Percentiles rank a stretch among this genome's conserved stretches.
These are phyloP conservation scores for Achaetomiella virescens DNA, from an alignment of 495 filamentous ascomycete genomes.

Conservation along the genomic window DNA sequence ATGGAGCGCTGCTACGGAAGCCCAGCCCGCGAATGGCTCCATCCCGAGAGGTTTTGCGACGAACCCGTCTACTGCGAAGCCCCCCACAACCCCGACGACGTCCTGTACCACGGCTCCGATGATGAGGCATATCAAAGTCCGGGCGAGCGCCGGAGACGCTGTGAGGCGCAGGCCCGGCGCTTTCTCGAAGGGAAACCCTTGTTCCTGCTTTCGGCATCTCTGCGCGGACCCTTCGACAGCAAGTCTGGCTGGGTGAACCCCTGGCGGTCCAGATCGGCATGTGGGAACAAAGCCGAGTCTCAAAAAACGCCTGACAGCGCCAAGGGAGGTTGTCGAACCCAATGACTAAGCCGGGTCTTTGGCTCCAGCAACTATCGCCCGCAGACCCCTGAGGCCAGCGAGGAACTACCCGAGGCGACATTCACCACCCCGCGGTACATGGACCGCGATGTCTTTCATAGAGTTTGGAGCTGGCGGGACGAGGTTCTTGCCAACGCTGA, in stretches of 20 bases:
- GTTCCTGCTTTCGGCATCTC: constrained; percentile 54
- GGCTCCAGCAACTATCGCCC: constrained; percentile 24
- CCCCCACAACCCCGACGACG: constrained; percentile 30
- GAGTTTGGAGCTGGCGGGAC: constrained; percentile 19
- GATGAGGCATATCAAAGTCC: constrained; percentile 45
- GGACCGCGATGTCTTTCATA: constrained; percentile 3
- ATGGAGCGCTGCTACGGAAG: constrained; percentile 6
- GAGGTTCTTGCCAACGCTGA: constrained; percentile 4
- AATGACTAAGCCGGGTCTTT: constrained; percentile 3
- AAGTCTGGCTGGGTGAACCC: constrained; percentile 57
- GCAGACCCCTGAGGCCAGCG: constrained; percentile 25
- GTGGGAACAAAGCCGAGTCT: background rate
- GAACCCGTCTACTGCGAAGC: constrained; percentile 42
- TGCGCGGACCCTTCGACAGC: constrained; percentile 57
- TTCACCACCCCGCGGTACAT: constrained; percentile 2
- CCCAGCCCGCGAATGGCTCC: constrained; percentile 14
- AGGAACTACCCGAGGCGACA: constrained; percentile 1
- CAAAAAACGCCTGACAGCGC: background rate
- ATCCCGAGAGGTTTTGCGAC: constrained; percentile 17
- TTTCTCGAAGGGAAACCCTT: constrained; percentile 54
- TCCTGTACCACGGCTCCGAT: constrained; percentile 52
- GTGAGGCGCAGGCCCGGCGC: constrained; percentile 52
- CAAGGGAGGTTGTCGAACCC: background rate
- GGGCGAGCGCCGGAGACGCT: constrained; percentile 48
- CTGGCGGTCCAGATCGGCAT: constrained; percentile 38